These are phyloP conservation scores for Venturiaceae sp. DNA, from an alignment of 2,329 filamentous ascomycete genomes.

Conservation along the genomic window DNA sequence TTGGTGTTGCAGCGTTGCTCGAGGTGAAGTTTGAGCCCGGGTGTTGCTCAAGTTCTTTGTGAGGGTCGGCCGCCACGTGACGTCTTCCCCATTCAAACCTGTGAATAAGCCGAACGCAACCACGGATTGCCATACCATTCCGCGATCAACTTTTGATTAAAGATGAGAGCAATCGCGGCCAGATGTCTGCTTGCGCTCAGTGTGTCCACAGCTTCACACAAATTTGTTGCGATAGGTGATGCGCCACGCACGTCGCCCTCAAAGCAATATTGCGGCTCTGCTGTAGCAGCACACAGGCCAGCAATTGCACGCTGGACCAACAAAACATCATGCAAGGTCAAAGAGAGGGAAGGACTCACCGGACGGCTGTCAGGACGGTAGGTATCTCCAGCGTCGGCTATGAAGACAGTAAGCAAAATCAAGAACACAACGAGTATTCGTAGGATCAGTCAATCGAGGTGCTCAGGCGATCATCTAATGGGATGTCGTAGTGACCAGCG, in stretches of 20 bases:
- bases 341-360: background rate
- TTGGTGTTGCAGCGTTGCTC: background rate
- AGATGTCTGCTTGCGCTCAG: background rate
- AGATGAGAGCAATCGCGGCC: background rate
- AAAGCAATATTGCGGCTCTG: background rate
- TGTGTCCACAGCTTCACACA: background rate
- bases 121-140: background rate
- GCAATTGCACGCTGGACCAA: background rate
- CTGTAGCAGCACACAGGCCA: background rate
- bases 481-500: background rate
- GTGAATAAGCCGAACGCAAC: background rate
- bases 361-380: background rate
- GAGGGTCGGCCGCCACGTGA: background rate
- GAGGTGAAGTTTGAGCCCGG: background rate
- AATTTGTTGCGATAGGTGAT: background rate
- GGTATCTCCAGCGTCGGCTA: conserved; percentile 3
- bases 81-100: background rate
- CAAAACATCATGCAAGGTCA: background rate
- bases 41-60: background rate
- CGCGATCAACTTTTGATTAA: background rate
- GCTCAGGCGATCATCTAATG: background rate
- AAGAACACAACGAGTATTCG: background rate
- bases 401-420: background rate
- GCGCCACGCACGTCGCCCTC: background rate
- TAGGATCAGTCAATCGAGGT: background rate